Evolutionary conservation across 441 rosid species (phyloP), one percentile per base, ranked within the genome.

Genomic region (Theobroma grandiflorum): DNA sequence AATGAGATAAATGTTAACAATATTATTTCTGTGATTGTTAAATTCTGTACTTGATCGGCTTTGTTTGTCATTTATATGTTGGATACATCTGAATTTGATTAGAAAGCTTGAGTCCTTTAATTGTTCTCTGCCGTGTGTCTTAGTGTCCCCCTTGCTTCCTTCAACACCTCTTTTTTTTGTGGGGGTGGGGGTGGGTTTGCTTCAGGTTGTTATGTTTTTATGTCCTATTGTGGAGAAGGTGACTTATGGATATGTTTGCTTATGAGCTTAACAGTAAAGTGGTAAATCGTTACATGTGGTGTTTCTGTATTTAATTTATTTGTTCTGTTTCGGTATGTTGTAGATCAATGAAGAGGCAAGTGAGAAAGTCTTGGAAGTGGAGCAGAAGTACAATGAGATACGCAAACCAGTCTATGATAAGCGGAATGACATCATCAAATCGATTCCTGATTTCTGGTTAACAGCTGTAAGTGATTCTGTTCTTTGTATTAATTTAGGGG

Each of bases 301-400:
- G 18, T 64, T 76, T 45, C 42, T 18, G 8, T 62, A 9, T 50
- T 64, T 49, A 35, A 12, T 20, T 47, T 37, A 2, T 65, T 50
- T 64, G 35, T 47, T 62, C 22, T 4, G 0, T 78, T 58, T 18
- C 31, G 58, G 6, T 69, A 37, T 59, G 2, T 72, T 81, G 20
- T 84, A 96, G 99, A 93, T 97, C 63, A 95, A 95, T 67, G 98
- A 95, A 79, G 97, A 97, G 87, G 99, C 98, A 0, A 95, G 98
- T 74, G 98, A 95, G 78, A 93, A 95, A 79, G 96, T 97, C 47
- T 87, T 97, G 89, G 98, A 94, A 84, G 95, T 97, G 81, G 99
- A 97, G 86, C 99, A 95, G 87, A 95, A 94, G 77, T 97, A 91
- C 70, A 97, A 91, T 57, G 97, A 81, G 87, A 86, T 93, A 5